phyloP scores from a whole-genome alignment of 306 rosid species.

The Begonia masoniana region DNA sequence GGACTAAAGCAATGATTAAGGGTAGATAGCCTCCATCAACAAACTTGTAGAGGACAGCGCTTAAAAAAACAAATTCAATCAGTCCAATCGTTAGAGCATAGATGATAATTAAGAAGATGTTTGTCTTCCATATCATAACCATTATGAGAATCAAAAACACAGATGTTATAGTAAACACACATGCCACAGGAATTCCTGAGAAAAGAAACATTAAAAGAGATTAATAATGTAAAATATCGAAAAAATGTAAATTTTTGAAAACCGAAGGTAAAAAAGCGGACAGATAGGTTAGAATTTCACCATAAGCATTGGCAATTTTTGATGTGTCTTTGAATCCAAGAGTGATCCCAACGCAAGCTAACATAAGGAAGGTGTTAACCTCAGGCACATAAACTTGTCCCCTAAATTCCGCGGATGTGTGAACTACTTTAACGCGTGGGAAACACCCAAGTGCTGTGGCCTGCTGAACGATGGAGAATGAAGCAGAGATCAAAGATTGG shows the following conservation, averaged over 20 bases:
- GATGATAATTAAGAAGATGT: constrained; percentile 9
- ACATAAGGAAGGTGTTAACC: constrained; percentile 9
- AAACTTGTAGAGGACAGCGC: constrained; percentile 21
- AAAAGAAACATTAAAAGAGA: neutral
- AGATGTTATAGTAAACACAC: constrained; percentile 20
- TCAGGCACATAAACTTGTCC: constrained; percentile 19
- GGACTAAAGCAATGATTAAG: constrained; percentile 2
- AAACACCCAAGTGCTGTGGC: constrained; percentile 14
- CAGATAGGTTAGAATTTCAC: neutral
- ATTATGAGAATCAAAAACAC: constrained; percentile 13
- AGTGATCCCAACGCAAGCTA: constrained; percentile 11
- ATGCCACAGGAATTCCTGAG: constrained; percentile 23
- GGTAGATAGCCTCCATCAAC: constrained; percentile 22
- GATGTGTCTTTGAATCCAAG: constrained; percentile 9
- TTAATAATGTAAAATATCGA: neutral
- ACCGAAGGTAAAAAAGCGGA: neutral
- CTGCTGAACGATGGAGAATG: constrained; percentile 15
- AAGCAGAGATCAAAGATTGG: constrained; percentile 13
- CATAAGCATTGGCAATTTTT: constrained; percentile 13
- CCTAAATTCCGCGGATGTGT: constrained; percentile 5
- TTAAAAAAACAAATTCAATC: constrained; percentile 9
- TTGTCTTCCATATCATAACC: constrained; percentile 25
- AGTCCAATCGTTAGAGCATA: constrained; percentile 6
- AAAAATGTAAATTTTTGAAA: neutral
- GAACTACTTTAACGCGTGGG: constrained; percentile 11